These are phyloP conservation scores for Picochlorum sp. DNA, from an alignment of 139 green algal genomes.

Conservation along the genomic window DNA sequence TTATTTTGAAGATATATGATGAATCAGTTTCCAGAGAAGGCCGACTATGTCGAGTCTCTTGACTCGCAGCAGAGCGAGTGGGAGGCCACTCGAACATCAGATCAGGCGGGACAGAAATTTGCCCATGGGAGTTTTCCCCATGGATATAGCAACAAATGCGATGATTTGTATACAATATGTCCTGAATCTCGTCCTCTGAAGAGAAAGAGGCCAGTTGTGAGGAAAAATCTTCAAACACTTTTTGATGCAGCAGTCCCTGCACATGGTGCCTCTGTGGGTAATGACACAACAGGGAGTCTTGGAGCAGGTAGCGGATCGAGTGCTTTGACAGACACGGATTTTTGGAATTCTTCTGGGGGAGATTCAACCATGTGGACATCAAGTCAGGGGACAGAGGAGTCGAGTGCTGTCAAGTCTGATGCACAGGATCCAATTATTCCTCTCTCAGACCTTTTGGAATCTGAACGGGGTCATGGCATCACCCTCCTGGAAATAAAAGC, in stretches of 20 bases:
- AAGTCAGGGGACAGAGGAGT: background rate
- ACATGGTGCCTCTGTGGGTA: background rate
- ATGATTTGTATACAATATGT: too few species aligned
- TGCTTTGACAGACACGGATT: background rate
- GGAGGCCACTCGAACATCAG: too few species aligned
- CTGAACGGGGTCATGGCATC: slow-evolving; percentile 13
- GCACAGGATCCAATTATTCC: slow-evolving; percentile 4
- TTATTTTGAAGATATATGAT: too few species aligned
- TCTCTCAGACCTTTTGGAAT: slow-evolving; percentile 23
- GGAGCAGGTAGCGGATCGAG: background rate
- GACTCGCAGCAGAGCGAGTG: too few species aligned
- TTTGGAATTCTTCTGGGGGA: background rate
- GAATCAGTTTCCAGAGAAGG: too few species aligned
- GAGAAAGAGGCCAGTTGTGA: background rate
- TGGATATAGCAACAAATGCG: too few species aligned
- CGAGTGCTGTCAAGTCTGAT: background rate
- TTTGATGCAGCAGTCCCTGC: background rate
- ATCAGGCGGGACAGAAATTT: too few species aligned
- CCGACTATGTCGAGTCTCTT: too few species aligned
- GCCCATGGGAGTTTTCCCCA: too few species aligned
- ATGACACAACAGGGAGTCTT: background rate
- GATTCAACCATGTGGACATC: background rate
- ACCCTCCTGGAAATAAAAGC: slow-evolving; percentile 24
- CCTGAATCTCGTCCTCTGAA: background rate
- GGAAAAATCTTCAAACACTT: background rate